Evolutionary conservation across 306 rosid species (phyloP), one percentile per base, ranked within the genome.

Genomic region (Cucumis hystrix): DNA sequence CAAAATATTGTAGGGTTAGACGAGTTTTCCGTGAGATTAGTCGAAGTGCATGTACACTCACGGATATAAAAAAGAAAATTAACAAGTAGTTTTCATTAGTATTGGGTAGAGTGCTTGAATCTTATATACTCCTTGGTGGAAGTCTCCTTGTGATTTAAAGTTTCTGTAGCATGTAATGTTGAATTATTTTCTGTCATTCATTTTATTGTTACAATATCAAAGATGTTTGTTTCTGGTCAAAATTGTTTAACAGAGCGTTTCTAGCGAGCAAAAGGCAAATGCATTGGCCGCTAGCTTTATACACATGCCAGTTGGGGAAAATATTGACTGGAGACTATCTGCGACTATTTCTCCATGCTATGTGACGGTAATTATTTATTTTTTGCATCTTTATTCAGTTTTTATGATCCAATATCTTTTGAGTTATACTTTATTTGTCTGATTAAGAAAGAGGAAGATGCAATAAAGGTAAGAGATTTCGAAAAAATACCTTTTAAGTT

Each of bases 271-370:
- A 87, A 92, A 95, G 87, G 94, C 74, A 79, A 92, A 95, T 80
- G 99, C 99, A 58, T 80, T 95, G 81, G 92, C 83, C 52, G 97
- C 99, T 83, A 90, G 91, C 85, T 92, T 95, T 88, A 90, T 95
- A 81, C 85, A 85, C 84, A 85, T 88, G 54, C 99, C 99, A 40
- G 82, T 87, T 65, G 99, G 97, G 81, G 97, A 90, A 89, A 95
- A 92, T 74, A 87, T 95, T 87, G 99, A 92, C 77, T 92, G 97
- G 97, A 90, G 86, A 85, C 83, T 95, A 78, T 92, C 97, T 33
- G 97, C 99, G 70, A 95, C 93, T 60, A 90, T 91, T 78, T 92
- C 99, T 74, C 97, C 99, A 12, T 92, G 97, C 86, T 88, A 92
- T 84, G 97, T 91, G 76, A 95, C 96, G 91, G 97, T 95, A 79